Percentiles rank a stretch among this genome's conserved stretches.
Conservation (phyloP, 2,329 filamentous ascomycete genomes). For the Monilinia laxa region DNA sequence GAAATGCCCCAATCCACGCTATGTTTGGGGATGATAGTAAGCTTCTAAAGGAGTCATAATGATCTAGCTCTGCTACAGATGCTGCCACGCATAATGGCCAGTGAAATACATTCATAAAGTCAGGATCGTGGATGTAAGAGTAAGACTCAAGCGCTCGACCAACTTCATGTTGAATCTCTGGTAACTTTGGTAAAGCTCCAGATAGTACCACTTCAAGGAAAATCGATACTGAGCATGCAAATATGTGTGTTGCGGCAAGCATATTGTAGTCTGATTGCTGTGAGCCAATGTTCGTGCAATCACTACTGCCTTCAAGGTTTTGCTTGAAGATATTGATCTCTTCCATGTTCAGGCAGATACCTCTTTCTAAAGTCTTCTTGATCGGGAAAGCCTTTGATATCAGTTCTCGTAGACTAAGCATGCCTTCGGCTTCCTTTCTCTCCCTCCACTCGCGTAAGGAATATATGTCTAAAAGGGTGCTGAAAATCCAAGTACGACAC, state of each 20-base stretch:
- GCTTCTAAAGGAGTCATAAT: conserved; percentile 1
- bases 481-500: conserved; percentile 1
- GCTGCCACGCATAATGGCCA: conserved; percentile 1
- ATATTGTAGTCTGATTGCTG: not conserved
- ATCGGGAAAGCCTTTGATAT: not conserved
- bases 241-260: not conserved
- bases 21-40: not conserved
- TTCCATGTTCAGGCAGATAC: not conserved
- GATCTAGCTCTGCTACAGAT: conserved; percentile 1
- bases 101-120: not conserved
- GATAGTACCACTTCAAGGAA: not conserved
- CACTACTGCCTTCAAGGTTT: not conserved
- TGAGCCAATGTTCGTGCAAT: not conserved
- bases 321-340: not conserved
- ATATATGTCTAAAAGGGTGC: not conserved
- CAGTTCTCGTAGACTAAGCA: not conserved
- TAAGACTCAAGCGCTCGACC: not conserved
- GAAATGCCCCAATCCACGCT: not conserved
- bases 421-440: not conserved
- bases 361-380: not conserved
- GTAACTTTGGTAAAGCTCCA: not conserved
- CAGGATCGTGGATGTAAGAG: not conserved
- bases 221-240: conserved; percentile 1
- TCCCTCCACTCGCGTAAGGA: not conserved
- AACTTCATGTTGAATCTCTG: not conserved